phyloP scores from a whole-genome alignment of 2,329 filamentous ascomycete genomes.

The Fusarium longipes region DNA sequence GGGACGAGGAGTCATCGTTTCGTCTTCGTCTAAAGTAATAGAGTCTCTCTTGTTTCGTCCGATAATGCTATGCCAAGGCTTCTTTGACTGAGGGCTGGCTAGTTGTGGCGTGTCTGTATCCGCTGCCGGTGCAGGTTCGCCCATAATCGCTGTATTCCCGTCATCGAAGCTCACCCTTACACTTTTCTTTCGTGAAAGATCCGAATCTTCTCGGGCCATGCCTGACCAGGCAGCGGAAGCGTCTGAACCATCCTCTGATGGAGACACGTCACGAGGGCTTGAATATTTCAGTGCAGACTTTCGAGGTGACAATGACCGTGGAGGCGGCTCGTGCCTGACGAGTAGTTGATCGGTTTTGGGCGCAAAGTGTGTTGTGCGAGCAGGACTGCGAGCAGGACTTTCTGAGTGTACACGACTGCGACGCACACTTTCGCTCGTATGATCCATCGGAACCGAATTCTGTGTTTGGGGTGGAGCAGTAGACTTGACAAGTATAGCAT shows the following conservation, averaged over 20 bases:
- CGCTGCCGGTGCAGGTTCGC: conserved; percentile 56
- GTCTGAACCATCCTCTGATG: conserved; percentile 62
- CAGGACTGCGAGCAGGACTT: conserved; percentile 76
- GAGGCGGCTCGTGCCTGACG: conserved; percentile 74
- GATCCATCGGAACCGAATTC: conserved; percentile 9
- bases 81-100: conserved; percentile 53
- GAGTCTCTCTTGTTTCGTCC: conserved; percentile 61
- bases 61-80: conserved; percentile 64
- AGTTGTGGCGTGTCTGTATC: conserved; percentile 55
- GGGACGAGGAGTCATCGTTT: conserved; percentile 79
- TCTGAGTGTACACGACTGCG: conserved; percentile 58
- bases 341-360: conserved; percentile 64
- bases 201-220: conserved; percentile 52
- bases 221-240: conserved; percentile 50
- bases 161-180: conserved; percentile 85
- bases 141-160: conserved; percentile 65
- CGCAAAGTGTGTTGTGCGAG: conserved; percentile 75
- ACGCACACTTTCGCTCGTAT: conserved; percentile 33
- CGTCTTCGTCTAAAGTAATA: conserved; percentile 66
- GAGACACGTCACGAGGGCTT: conserved; percentile 64
- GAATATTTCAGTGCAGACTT: conserved; percentile 79
- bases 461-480: conserved; percentile 12
- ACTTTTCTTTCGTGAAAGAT: conserved; percentile 67
- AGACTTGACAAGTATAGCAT: conserved; percentile 51
- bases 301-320: conserved; percentile 77